phyloP scores from a whole-genome alignment of 1,139 yeast genomes.

The Lizanozyma gosingica region DNA sequence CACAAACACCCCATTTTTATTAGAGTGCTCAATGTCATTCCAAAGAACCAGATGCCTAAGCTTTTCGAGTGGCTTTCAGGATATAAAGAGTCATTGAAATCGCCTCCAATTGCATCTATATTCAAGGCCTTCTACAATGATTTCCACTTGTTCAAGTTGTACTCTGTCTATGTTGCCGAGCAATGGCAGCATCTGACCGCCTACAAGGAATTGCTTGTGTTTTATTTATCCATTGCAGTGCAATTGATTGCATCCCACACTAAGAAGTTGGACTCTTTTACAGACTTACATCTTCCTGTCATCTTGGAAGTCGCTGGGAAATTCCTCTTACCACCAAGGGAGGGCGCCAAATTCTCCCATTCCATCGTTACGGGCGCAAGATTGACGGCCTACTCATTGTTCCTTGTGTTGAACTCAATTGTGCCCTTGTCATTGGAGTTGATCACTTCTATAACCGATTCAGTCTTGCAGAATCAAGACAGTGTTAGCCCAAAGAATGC shows the following conservation, averaged over 20 bases:
- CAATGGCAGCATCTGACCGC: conserved; percentile 46
- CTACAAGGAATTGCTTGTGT: conserved; percentile 68
- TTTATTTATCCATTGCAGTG: conserved; percentile 69
- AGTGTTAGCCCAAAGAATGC: conserved; percentile 13
- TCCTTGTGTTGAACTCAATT: conserved; percentile 71
- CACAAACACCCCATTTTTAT: conserved; percentile 65
- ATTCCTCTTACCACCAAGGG: conserved; percentile 27
- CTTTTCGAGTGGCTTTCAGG: conserved; percentile 65
- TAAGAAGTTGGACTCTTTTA: conserved; percentile 20
- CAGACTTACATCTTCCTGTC: conserved; percentile 36
- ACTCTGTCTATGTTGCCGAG: conserved; percentile 49
- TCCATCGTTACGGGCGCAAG: conserved; percentile 55
- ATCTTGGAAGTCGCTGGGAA: conserved; percentile 51
- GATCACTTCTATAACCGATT: conserved; percentile 58
- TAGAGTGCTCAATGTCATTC: conserved; percentile 63
- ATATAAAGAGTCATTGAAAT: conserved; percentile 54
- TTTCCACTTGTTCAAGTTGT: conserved; percentile 55
- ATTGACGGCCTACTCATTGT: conserved; percentile 72
- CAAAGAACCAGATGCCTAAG: conserved; percentile 56
- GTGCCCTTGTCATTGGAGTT: conserved; percentile 58
- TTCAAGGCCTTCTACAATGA: conserved; percentile 66
- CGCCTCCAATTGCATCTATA: conserved; percentile 63
- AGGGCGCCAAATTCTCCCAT: conserved; percentile 12
- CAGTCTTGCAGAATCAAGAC: conserved; percentile 39
- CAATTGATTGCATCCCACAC: conserved; percentile 40